Evolutionary conservation across 495 filamentous ascomycete genomes (phyloP).

Genomic region (Xylaria sp.): DNA sequence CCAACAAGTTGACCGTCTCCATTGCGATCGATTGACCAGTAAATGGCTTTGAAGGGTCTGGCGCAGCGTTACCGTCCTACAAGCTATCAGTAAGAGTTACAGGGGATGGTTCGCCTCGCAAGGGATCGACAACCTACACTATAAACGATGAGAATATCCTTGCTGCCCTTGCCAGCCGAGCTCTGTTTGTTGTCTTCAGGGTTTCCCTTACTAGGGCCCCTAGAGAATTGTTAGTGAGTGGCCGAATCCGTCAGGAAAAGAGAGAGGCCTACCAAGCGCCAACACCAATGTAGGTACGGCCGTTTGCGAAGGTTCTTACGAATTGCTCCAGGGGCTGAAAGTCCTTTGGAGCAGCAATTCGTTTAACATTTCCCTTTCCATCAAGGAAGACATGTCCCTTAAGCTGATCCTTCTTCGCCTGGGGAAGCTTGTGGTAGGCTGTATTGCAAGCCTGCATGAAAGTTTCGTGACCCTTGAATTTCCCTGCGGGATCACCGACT

Average conservation of each 20-base stretch:
- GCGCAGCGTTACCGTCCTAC: conserved; percentile 48
- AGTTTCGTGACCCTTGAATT: conserved; percentile 46
- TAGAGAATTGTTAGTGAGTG: conserved; percentile 27
- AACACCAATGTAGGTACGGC: conserved; percentile 53
- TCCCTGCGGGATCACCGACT: conserved; percentile 41
- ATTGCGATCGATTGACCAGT: conserved; percentile 26
- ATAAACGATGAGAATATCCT: conserved; percentile 48
- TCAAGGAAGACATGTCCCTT: conserved; percentile 43
- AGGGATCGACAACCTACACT: conserved; percentile 29
- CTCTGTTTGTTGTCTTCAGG: conserved; percentile 41
- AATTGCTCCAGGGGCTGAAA: conserved; percentile 45
- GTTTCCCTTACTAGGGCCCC: conserved; percentile 36
- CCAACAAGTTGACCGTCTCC: conserved; percentile 3
- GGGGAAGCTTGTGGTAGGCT: conserved; percentile 40
- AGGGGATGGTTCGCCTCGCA: background rate
- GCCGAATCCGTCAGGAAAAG: conserved; percentile 25
- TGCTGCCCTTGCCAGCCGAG: conserved; percentile 45
- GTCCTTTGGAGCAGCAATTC: conserved; percentile 48
- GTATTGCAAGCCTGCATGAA: conserved; percentile 52
- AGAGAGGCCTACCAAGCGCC: conserved; percentile 43
- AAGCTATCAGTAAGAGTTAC: conserved; percentile 16
- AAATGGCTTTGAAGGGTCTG: conserved; percentile 32
- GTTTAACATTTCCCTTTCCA: conserved; percentile 42
- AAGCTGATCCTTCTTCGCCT: conserved; percentile 40
- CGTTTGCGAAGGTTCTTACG: conserved; percentile 49